Evolutionary conservation across 805 yeast species (phyloP).

Genomic region (Candida pseudoglaebosa): DNA sequence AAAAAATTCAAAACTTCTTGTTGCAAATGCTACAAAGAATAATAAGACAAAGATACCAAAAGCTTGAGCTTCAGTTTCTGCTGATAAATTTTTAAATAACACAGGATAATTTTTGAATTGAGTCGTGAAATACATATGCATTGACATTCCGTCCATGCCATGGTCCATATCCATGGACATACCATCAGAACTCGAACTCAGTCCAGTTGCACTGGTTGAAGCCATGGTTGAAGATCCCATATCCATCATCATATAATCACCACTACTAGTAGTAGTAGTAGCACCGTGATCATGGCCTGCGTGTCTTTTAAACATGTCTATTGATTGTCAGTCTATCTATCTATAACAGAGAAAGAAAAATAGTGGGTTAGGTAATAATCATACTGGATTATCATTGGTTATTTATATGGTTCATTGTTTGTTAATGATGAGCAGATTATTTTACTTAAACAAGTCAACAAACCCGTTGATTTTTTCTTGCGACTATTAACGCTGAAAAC

Average conservation of each 20-base stretch:
- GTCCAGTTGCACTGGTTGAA: slow-evolving; percentile 4
- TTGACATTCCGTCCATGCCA: slow-evolving; percentile 30
- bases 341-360: too few relatives aligned
- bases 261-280: slow-evolving; percentile 5
- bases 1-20: slow-evolving; percentile 56
- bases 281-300: slow-evolving; percentile 1
- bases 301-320: slow-evolving; percentile 4
- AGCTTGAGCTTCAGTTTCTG: slow-evolving; percentile 54
- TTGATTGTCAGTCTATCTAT: too few relatives aligned
- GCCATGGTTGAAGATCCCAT: slow-evolving; percentile 7
- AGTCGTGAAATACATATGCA: slow-evolving; percentile 59
- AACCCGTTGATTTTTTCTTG: not conserved
- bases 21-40: slow-evolving; percentile 53
- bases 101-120: slow-evolving; percentile 56
- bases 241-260: slow-evolving; percentile 1
- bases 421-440: not conserved
- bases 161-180: slow-evolving; percentile 10
- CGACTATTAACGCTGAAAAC: not conserved
- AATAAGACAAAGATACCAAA: slow-evolving; percentile 69
- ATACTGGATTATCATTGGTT: not conserved
- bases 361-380: too few relatives aligned
- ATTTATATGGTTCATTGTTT: not conserved
- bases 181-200: slow-evolving; percentile 1
- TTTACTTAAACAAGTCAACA: not conserved
- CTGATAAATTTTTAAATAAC: slow-evolving; percentile 51